Conservation (phyloP, 148 eudicot genomes). For the Chenopodium quinoa region DNA sequence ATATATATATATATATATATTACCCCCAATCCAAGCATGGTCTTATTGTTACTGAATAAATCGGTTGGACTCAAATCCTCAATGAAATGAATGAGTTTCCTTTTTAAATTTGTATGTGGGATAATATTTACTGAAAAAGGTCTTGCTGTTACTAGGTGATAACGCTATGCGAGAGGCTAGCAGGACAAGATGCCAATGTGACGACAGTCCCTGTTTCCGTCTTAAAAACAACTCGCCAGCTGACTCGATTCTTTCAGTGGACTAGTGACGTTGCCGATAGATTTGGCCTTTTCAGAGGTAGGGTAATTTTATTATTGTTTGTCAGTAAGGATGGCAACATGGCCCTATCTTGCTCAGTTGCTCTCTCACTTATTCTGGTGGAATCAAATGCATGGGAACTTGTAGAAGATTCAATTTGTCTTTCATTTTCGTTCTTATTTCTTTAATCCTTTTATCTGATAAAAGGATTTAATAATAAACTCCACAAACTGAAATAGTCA, state of each 20-base stretch:
- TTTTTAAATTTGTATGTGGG: too few species aligned
- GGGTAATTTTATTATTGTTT: neutral
- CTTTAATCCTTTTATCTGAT: neutral
- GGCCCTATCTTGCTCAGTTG: neutral
- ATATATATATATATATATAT: too few species aligned
- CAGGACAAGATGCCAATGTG: slow-evolving; percentile 98
- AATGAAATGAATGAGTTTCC: neutral
- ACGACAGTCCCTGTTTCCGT: slow-evolving; percentile 97
- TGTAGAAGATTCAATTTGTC: neutral
- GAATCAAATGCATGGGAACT: slow-evolving; percentile 15
- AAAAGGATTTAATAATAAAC: neutral
- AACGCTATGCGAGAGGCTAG: slow-evolving; percentile 98
- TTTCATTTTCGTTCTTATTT: neutral
- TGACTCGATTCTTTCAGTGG: slow-evolving; percentile 93
- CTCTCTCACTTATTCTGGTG: neutral
- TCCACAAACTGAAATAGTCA: neutral
- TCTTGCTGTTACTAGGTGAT: slow-evolving; percentile 61
- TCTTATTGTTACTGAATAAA: neutral
- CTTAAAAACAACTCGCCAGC: slow-evolving; percentile 85
- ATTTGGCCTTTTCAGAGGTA: slow-evolving; percentile 99
- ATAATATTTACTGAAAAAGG: slow-evolving; percentile 1
- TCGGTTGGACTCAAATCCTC: neutral
- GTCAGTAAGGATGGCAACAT: neutral
- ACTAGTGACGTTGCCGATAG: slow-evolving; percentile 97
- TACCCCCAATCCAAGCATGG: too few species aligned